Conservation (phyloP, 169 alveolate genomes). For the Eimeria nieschulzi region DNA sequence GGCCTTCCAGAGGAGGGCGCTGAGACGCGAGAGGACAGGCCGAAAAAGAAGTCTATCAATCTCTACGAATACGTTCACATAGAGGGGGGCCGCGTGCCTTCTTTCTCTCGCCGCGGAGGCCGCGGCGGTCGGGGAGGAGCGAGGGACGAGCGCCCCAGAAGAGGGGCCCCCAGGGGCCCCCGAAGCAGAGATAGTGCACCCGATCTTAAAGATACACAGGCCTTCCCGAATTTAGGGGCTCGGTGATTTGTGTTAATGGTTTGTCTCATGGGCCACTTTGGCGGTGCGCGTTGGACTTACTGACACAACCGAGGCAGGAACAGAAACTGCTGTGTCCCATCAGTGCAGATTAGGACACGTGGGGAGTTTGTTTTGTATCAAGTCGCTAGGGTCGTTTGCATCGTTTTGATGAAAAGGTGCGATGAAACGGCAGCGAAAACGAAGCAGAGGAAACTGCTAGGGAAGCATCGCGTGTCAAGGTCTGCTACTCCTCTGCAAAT, state of each 20-base stretch:
- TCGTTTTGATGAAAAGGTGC: no score
- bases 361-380: no score
- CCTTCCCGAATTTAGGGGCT: constrained; percentile 39
- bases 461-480: no score
- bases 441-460: no score
- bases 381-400: no score
- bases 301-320: no score
- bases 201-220: constrained; percentile 33
- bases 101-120: constrained; percentile 12
- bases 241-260: not conserved
- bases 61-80: not conserved
- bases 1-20: not conserved
- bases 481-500: no score
- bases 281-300: no score
- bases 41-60: constrained; percentile 33
- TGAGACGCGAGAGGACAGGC: constrained; percentile 2
- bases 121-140: constrained; percentile 27
- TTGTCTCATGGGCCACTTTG: no score
- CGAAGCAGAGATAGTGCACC: not conserved
- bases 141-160: not conserved
- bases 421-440: no score
- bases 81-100: not conserved
- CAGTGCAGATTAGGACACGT: no score
- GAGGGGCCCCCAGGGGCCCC: not conserved
- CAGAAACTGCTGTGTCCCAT: no score